Base-by-base conservation (phyloP, 2,329 filamentous ascomycete species). In the Phialemonium atrogriseum region DNA sequence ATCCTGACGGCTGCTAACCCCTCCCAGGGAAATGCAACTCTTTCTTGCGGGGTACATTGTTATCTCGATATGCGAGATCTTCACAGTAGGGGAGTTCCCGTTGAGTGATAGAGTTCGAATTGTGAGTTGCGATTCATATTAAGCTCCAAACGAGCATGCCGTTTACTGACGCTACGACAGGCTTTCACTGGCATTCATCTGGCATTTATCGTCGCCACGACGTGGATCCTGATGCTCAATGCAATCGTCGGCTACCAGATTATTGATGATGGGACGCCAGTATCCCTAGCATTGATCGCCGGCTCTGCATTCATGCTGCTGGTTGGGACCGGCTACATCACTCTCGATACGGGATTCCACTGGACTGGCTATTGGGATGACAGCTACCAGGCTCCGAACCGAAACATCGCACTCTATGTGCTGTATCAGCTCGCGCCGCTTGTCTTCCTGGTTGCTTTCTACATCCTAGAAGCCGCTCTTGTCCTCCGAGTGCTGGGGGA, bases 11-110 rank as follows among this genome's bases (percentile, higher is more conserved):
- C 5, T 21, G 34, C 39, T 27, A 25, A 39, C 33, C 10, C 24
- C 30, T 8, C 34, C 17, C 50, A 94, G 91, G 58, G 91, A 98
- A 60, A 96, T 98, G 75, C 91, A 98, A 68, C 50, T 95, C 20
- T 96, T 98, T 62, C 73, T 98, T 30, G 40, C 84, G 24, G 80
- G 83, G 30, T 98, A 86, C 56, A 81, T 94, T 35, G 60, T 96
- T 36, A 78, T 96, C 39, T 78, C 84, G 48, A 84, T 98, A 49
- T 95, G 88, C 60, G 91, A 96, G 57, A 94, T 98, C 50, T 95
- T 98, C 62, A 88, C 87, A 1, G 78, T 96, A 21, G 91, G 91
- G 45, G 84, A 80, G 18, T 89, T 98, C 48, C 87, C 89, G 3
- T 62, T 95, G 13, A 64, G 73, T 44, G 62, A 68, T 32, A 74